phyloP scores from a whole-genome alignment of 2,329 filamentous ascomycete species.

The Epichloe sp. region DNA sequence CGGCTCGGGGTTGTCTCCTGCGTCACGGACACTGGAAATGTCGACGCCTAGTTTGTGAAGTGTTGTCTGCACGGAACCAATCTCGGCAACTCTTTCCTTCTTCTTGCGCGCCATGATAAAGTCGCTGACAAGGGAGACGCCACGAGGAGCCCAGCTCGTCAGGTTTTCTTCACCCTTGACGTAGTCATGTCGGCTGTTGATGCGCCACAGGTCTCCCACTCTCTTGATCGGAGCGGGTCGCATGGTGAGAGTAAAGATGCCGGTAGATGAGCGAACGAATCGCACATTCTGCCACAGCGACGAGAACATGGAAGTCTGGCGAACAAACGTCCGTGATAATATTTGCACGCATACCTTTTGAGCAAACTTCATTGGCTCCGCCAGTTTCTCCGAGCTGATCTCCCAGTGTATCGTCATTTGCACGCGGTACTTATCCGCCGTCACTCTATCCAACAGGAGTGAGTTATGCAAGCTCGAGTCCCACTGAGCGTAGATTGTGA shows the following conservation, averaged over 20 bases:
- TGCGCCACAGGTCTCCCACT: slow-evolving; percentile 81
- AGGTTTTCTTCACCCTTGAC: slow-evolving; percentile 90
- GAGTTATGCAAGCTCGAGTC: slow-evolving; percentile 89
- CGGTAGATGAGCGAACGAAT: slow-evolving; percentile 75
- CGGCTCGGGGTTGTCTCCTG: slow-evolving; percentile 22
- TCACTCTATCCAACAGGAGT: slow-evolving; percentile 83
- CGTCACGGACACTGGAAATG: slow-evolving; percentile 22
- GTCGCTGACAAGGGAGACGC: slow-evolving; percentile 82
- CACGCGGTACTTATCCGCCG: slow-evolving; percentile 82
- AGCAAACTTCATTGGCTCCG: slow-evolving; percentile 79
- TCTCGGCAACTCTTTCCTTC: slow-evolving; percentile 60
- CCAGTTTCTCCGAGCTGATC: slow-evolving; percentile 66
- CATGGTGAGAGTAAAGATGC: slow-evolving; percentile 76
- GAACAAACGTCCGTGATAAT: slow-evolving; percentile 68
- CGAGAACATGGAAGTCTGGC: slow-evolving; percentile 76
- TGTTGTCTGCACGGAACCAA: slow-evolving; percentile 60
- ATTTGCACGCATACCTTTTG: slow-evolving; percentile 75
- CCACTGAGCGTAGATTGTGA: slow-evolving; percentile 87
- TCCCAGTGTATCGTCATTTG: slow-evolving; percentile 84
- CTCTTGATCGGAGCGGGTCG: slow-evolving; percentile 82
- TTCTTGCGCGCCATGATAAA: slow-evolving; percentile 66
- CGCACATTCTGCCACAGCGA: slow-evolving; percentile 74
- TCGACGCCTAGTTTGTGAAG: slow-evolving; percentile 45
- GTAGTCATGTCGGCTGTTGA: slow-evolving; percentile 90
- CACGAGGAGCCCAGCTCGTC: slow-evolving; percentile 72